Percentiles rank a stretch among this genome's conserved stretches.
phyloP scores from a whole-genome alignment of 2,329 filamentous ascomycete genomes.

The Remersonia thermophila region DNA sequence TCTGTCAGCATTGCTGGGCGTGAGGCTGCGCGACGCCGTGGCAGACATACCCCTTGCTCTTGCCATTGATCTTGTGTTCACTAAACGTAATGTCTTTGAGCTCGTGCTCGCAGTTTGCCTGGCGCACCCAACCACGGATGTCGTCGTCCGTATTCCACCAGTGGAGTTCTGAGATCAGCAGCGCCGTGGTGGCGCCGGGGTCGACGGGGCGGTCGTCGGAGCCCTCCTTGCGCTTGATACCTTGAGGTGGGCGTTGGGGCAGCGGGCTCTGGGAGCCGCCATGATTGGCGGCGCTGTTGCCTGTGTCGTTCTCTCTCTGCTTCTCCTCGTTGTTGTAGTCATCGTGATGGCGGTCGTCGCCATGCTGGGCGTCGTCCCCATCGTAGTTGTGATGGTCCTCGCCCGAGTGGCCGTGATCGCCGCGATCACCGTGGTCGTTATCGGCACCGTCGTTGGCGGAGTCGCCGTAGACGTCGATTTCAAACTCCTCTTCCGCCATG shows the following conservation, averaged over 20 bases:
- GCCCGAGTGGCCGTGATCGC: constrained; percentile 30
- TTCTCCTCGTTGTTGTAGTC: constrained; percentile 24
- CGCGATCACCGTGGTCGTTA: constrained; percentile 27
- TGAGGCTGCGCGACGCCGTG: no score
- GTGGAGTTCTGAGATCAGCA: constrained; percentile 79
- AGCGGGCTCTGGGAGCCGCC: constrained; percentile 20
- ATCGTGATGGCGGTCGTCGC: constrained; percentile 23
- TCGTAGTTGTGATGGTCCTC: constrained; percentile 22
- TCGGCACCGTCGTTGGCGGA: constrained; percentile 33
- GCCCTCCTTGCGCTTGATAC: constrained; percentile 48
- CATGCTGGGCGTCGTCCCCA: constrained; percentile 11
- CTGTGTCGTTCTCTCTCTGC: constrained; percentile 19
- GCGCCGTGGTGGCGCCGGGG: constrained; percentile 50
- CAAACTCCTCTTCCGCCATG: constrained; percentile 61
- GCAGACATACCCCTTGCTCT: constrained; percentile 80
- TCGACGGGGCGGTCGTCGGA: constrained; percentile 49
- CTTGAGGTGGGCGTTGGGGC: constrained; percentile 34
- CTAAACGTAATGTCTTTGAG: constrained; percentile 91
- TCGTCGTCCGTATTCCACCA: constrained; percentile 99
- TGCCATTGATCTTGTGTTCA: constrained; percentile 97
- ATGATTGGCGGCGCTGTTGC: constrained; percentile 22
- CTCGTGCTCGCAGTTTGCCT: constrained; percentile 71
- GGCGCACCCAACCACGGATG: constrained; percentile 71
- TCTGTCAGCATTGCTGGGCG: no score
- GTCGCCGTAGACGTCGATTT: constrained; percentile 62